Percentiles rank a stretch among this genome's conserved stretches.
Conservation (phyloP, 2,329 filamentous ascomycete genomes). For the Epichloe sp. region DNA sequence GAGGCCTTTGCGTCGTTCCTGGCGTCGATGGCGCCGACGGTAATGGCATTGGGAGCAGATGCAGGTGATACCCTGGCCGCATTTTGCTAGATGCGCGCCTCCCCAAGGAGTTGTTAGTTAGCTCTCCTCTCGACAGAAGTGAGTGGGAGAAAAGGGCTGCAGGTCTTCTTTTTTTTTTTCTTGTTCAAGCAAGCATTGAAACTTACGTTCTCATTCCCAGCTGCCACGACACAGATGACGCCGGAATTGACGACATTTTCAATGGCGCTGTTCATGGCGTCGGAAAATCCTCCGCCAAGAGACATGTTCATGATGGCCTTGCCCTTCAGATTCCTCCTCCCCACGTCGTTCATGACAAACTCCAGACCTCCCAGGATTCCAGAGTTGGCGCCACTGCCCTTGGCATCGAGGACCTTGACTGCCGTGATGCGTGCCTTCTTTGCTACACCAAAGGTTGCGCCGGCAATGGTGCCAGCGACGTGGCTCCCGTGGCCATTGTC, state of each 20-base stretch:
- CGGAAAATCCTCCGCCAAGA: slow-evolving; percentile 36
- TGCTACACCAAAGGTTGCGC: slow-evolving; percentile 47
- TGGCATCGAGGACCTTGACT: slow-evolving; percentile 47
- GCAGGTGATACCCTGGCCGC: slow-evolving; percentile 39
- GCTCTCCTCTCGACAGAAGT: not conserved
- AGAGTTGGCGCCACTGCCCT: slow-evolving; percentile 23
- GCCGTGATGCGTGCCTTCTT: slow-evolving; percentile 41
- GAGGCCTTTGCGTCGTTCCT: slow-evolving; percentile 31
- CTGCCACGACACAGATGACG: slow-evolving; percentile 45
- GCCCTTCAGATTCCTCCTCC: slow-evolving; percentile 26
- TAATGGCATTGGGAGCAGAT: slow-evolving; percentile 42
- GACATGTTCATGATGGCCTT: slow-evolving; percentile 53
- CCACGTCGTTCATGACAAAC: slow-evolving; percentile 36
- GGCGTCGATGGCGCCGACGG: slow-evolving; percentile 45
- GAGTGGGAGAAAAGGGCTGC: not conserved
- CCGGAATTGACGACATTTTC: slow-evolving; percentile 34
- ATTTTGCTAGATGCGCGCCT: slow-evolving; percentile 22
- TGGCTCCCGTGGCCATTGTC: slow-evolving; percentile 52
- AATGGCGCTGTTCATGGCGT: slow-evolving; percentile 42
- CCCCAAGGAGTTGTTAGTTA: slow-evolving; percentile 7
- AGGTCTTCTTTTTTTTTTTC: slow-evolving; percentile 3
- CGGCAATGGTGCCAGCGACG: slow-evolving; percentile 48
- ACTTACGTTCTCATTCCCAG: slow-evolving; percentile 41
- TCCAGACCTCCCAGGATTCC: slow-evolving; percentile 45
- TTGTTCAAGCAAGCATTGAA: not conserved